Evolutionary conservation across 2,329 filamentous ascomycete species (phyloP), one percentile per base, ranked within the genome.

Genomic region (Fonsecaea erecta): DNA sequence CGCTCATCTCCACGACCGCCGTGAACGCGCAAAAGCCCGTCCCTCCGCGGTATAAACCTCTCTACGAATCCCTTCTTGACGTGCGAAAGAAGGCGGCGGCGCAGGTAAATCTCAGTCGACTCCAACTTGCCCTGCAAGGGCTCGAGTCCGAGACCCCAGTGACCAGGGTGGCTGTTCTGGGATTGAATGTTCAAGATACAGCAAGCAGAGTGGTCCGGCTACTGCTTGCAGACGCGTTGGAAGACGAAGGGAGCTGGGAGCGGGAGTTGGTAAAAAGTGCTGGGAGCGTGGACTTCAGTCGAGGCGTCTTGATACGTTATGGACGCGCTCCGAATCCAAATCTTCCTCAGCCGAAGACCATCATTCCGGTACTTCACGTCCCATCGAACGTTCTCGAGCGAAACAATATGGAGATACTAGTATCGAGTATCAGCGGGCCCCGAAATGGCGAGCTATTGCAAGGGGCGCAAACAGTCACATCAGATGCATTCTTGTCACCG

Each of bases 151-250:
- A 83, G 53, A 76, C 79, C 66, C 82, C 84, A 2, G 79, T 85
- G 9, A 80, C 86, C 52, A 77, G 86, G 56, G 76, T 89, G 71
- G 86, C 85, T 82, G 82, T 86, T 2, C 77, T 86, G 21, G 81
- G 82, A 9, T 68, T 85, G 60, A 80, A 83, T 56, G 80, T 82
- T 67, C 78, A 81, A 64, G 73, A 75, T 21, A 80, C 81, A 53
- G 84, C 86, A 48, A 80, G 83, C 68, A 82, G 79, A 68, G 81
- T 97, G 8, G 83, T 93, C 52, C 85, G 88, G 48, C 80, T 93
- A 37, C 77, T 92, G 12, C 79, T 93, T 1, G 88, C 89, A 1
- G 90, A 93, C 75, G 89, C 90, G 3, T 77, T 93, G 69, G 82
- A 82, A 40, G 77, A 83, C 4, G 83, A 86, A 68, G 83, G 87